phyloP scores from a whole-genome alignment of 345 rosid species.

The Populus tremula region DNA sequence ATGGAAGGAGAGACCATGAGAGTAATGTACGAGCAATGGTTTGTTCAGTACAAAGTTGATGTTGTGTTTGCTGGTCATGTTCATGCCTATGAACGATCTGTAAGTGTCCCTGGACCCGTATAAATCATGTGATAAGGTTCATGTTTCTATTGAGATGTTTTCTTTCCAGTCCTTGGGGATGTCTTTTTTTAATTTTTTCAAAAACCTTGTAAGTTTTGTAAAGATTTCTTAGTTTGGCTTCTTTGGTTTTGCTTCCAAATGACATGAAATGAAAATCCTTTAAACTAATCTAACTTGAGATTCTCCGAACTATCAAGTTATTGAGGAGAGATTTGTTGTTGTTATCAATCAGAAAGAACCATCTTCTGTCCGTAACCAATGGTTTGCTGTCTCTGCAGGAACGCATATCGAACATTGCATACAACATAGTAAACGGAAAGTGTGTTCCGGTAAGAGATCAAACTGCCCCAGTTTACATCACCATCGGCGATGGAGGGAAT shows the following conservation, averaged over 20 bases:
- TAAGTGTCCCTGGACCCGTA: slow-evolving; percentile 35
- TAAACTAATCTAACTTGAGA: not conserved
- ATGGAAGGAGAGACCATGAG: slow-evolving; percentile 99
- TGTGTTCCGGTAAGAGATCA: slow-evolving; percentile 58
- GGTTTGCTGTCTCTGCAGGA: slow-evolving; percentile 40
- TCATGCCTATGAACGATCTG: slow-evolving; percentile 92
- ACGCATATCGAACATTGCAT: slow-evolving; percentile 77
- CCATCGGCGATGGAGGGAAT: slow-evolving; percentile 91
- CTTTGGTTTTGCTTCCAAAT: not conserved
- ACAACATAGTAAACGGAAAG: slow-evolving; percentile 55
- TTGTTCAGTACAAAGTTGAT: slow-evolving; percentile 73
- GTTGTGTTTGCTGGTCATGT: slow-evolving; percentile 90
- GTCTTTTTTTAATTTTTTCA: not conserved
- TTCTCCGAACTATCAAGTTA: not conserved
- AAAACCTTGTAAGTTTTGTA: not conserved
- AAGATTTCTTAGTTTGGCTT: not conserved
- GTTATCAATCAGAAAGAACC: not conserved
- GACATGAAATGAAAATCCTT: not conserved
- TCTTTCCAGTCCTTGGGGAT: not conserved
- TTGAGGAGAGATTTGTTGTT: not conserved
- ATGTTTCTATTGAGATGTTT: not conserved
- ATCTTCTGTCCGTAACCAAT: not conserved
- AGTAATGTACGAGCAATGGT: slow-evolving; percentile 82
- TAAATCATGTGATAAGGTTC: not conserved
- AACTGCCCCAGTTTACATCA: slow-evolving; percentile 75